Percentiles rank a stretch among this genome's conserved stretches.
Evolutionary conservation across 306 rosid species (phyloP).

Genomic region (Sindora glabra): DNA sequence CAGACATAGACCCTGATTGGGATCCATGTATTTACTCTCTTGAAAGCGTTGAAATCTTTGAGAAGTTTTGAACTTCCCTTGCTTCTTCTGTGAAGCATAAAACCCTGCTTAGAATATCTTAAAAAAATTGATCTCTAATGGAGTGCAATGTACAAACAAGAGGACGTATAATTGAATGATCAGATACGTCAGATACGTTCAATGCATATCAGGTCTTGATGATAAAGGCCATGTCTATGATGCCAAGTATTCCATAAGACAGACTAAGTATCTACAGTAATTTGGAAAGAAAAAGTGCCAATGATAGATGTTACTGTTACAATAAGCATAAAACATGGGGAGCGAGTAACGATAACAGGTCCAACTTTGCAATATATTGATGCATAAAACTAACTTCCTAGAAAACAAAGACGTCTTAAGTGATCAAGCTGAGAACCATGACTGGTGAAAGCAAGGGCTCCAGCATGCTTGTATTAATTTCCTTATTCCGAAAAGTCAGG

Average conservation of each 20-base stretch:
- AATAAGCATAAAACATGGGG: not conserved
- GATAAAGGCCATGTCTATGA: slow-evolving; percentile 3
- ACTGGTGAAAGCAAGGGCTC: not conserved
- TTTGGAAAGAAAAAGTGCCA: not conserved
- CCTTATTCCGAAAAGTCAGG: not conserved
- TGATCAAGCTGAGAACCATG: not conserved
- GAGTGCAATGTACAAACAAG: slow-evolving; percentile 5
- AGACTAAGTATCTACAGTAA: not conserved
- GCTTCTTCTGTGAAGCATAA: slow-evolving; percentile 58
- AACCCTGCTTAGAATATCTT: slow-evolving; percentile 10
- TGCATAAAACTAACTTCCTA: no score
- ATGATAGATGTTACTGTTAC: not conserved
- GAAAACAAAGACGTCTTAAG: no score
- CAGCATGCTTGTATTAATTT: not conserved
- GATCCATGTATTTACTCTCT: slow-evolving; percentile 91
- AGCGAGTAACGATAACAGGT: not conserved
- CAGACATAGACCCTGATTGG: slow-evolving; percentile 75
- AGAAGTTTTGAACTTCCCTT: slow-evolving; percentile 45
- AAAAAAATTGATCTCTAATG: slow-evolving; percentile 13
- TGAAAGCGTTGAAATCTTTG: slow-evolving; percentile 62
- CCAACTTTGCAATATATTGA: no score
- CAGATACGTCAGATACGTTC: not conserved
- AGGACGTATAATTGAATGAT: not conserved
- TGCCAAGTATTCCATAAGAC: slow-evolving; percentile 1
- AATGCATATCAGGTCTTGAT: not conserved